Evolutionary conservation across 371 early-diverging fungal genomes (phyloP).

Genomic region (Mucor sp.): DNA sequence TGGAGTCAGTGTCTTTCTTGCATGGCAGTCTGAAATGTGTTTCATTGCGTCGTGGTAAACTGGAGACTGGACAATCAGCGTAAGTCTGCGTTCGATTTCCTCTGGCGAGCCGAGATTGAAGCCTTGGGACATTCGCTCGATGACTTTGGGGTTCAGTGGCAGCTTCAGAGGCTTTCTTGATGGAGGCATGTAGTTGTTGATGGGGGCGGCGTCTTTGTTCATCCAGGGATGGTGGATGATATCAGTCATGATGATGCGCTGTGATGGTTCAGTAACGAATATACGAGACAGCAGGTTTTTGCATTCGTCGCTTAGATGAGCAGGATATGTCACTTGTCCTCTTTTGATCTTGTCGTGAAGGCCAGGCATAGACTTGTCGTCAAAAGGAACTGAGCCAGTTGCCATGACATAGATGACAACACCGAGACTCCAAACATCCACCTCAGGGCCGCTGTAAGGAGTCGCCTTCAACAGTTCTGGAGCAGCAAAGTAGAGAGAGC

Average conservation of each 20-base stretch:
- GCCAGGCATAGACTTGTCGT: slow-evolving; percentile 89
- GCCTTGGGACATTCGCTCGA: slow-evolving; percentile 77
- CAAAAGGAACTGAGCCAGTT: slow-evolving; percentile 96
- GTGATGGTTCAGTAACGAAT: slow-evolving; percentile 71
- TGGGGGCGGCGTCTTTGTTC: slow-evolving; percentile 62
- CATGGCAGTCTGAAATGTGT: slow-evolving; percentile 16
- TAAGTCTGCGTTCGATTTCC: slow-evolving; percentile 62
- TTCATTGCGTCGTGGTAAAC: slow-evolving; percentile 35
- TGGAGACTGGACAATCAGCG: slow-evolving; percentile 53
- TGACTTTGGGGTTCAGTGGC: slow-evolving; percentile 71
- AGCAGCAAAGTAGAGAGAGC: slow-evolving; percentile 96
- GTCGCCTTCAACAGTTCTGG: slow-evolving; percentile 92
- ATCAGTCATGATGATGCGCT: slow-evolving; percentile 79
- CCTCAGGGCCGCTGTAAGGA: slow-evolving; percentile 92
- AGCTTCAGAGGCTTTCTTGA: slow-evolving; percentile 65
- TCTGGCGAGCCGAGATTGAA: slow-evolving; percentile 84
- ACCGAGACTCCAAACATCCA: slow-evolving; percentile 97
- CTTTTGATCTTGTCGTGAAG: slow-evolving; percentile 94
- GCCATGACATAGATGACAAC: slow-evolving; percentile 95
- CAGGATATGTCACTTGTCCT: slow-evolving; percentile 80
- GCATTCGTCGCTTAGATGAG: slow-evolving; percentile 81
- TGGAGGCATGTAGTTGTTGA: slow-evolving; percentile 65
- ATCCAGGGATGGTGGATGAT: slow-evolving; percentile 87
- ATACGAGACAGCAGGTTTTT: slow-evolving; percentile 76
- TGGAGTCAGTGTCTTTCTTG: slow-evolving; percentile 7